A percentile compares a stretch with the other conserved stretches of the same genome.
phyloP scores from a whole-genome alignment of 2,329 filamentous ascomycete genomes.

The Calonectria pseudoturangicola region DNA sequence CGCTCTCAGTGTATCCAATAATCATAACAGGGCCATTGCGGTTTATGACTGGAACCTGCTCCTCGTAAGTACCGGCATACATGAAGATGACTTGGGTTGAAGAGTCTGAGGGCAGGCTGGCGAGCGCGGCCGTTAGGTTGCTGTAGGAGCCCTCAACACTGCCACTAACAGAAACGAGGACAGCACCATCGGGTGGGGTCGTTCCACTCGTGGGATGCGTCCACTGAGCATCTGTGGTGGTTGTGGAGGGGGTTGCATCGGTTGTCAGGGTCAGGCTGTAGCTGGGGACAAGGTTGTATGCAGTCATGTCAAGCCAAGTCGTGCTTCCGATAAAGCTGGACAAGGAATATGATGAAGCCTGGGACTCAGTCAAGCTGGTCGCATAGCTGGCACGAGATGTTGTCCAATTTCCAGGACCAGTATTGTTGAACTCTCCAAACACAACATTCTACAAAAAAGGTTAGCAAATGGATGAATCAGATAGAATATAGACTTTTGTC shows the following conservation, averaged over 20 bases:
- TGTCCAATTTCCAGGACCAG: conserved; percentile 62
- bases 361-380: conserved; percentile 47
- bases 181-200: conserved; percentile 62
- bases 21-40: conserved; percentile 45
- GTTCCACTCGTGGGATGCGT: conserved; percentile 63
- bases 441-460: conserved; percentile 59
- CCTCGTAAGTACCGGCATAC: conserved; percentile 71
- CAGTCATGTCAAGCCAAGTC: conserved; percentile 51
- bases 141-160: conserved; percentile 52
- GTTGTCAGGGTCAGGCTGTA: conserved; percentile 34
- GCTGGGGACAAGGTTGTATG: conserved; percentile 51
- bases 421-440: conserved; percentile 77
- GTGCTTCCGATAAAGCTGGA: conserved; percentile 48
- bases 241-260: conserved; percentile 46
- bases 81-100: conserved; percentile 60
- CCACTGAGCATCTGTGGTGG: conserved; percentile 49
- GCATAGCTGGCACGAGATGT: conserved; percentile 48
- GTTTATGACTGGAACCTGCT: conserved; percentile 63
- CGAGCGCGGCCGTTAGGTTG: conserved; percentile 56
- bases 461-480: not conserved
- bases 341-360: conserved; percentile 45
- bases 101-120: conserved; percentile 51
- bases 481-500: too few species aligned
- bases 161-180: conserved; percentile 62
- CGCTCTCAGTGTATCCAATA: conserved; percentile 45